Evolutionary conservation across 768 basidiomycete species (phyloP).

Genomic region (Russula emetica): DNA sequence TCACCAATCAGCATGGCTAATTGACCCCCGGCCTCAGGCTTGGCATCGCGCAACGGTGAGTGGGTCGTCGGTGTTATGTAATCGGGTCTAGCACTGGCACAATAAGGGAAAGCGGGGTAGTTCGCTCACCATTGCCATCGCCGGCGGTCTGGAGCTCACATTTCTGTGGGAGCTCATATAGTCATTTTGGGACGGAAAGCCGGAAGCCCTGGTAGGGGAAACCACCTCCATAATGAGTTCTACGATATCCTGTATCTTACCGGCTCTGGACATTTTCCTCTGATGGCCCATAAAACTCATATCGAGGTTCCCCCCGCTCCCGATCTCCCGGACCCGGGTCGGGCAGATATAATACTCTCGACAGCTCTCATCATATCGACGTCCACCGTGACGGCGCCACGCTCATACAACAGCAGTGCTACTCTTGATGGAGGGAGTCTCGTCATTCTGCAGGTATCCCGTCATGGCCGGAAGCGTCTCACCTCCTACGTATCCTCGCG

Average conservation of each 20-base stretch:
- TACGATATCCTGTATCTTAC: slow-evolving; percentile 13
- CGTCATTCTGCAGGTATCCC: slow-evolving; percentile 9
- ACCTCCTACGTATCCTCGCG: slow-evolving; percentile 14
- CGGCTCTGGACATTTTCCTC: background rate
- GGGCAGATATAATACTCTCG: slow-evolving; percentile 7
- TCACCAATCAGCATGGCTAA: too few species aligned
- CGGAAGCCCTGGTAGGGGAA: background rate
- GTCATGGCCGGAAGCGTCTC: slow-evolving; percentile 1
- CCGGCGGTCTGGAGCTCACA: too few species aligned
- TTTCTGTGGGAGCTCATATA: slow-evolving; percentile 5
- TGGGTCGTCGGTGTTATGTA: too few species aligned
- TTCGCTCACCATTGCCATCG: too few species aligned
- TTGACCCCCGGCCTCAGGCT: too few species aligned
- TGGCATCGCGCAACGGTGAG: too few species aligned
- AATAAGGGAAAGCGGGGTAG: too few species aligned
- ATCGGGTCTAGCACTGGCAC: too few species aligned
- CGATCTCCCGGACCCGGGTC: background rate
- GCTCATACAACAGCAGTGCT: slow-evolving; percentile 16
- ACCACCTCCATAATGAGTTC: background rate
- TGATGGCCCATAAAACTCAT: background rate
- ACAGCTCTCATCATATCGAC: background rate
- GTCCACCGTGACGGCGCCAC: slow-evolving; percentile 1
- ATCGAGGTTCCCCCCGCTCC: background rate
- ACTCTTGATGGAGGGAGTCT: slow-evolving; percentile 10
- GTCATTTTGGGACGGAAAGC: slow-evolving; percentile 10